Evolutionary conservation across 148 eudicot species (phyloP), one percentile per base, ranked within the genome.

Genomic region (Camellia lanceoleosa): DNA sequence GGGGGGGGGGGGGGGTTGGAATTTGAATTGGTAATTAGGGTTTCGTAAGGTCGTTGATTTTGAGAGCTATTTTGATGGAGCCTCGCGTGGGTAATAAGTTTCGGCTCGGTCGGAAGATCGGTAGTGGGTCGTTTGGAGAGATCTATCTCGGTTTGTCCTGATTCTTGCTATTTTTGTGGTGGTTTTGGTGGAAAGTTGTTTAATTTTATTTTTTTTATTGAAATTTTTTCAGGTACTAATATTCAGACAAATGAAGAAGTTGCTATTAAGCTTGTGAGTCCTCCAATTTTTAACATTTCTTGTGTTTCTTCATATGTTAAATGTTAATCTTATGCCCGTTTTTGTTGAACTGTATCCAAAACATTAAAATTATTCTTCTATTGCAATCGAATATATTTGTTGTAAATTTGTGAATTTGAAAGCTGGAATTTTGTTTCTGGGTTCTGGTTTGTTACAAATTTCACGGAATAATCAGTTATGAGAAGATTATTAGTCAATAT

Each of bases 51-150:
- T 68, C 54, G 20, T 78, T 78, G 74, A 54, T 55, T 78, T 68
- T 78, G 51, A 30, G 63, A 23, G 7, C 30, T 43, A 68, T 41
- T 61, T 79, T 79, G 78, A 91, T 91, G 94, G 94, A 91, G 69
- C 89, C 91, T 70, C 87, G 92, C 56, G 89, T 91, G 30, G 94
- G 92, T 0, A 89, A 89, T 70, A 91, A 91, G 86, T 91, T 89
- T 73, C 86, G 94, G 77, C 87, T 91, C 23, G 94, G 94, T 68
- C 81, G 87, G 64, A 91, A 89, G 90, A 89, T 91, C 84, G 93
- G 93, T 15, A 87, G 93, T 82, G 93, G 93, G 66, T 90, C 93
- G 43, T 91, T 91, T 66, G 94, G 94, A 76, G 94, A 91, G 92
- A 91, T 91, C 92, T 88, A 91, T 74, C 89, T 91, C 7, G 94